Base-by-base conservation (phyloP, 176 grass and related monocot genomes). In the Oryza glaberrima region DNA sequence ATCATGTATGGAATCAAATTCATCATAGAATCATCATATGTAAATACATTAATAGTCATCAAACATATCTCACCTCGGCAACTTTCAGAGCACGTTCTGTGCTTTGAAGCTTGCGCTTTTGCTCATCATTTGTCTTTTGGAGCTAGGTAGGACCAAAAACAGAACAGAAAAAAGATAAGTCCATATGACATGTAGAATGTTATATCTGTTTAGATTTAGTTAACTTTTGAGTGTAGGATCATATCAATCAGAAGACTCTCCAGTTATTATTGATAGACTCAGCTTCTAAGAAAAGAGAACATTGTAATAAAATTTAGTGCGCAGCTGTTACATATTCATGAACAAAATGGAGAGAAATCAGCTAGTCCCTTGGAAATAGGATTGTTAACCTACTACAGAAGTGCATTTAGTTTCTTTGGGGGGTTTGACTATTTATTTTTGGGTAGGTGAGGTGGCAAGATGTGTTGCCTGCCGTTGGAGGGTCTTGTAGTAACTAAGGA, bases 1-100 rank as follows among this genome's bases (percentile, higher is more conserved):
- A 81, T 66, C 7, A 84, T 6, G 81, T 82, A 72, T 3, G 11
- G 65, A 91, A 90, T 23, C 81, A 81, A 26, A 87, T 15, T 23
- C 43, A 38, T 38, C 36, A 6, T 34, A 32, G 19, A 54, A 65
- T 56, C 6, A 36, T 9, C 22, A 88, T 19, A 73, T 20, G 68
- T 3, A 65, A 77, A 12, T 65, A 19, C 19, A 66, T 63, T 72
- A 52, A 76, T 64, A 84, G 35, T 66, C 48, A 38, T 15, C 12
- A 54, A 80, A 88, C 7, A 58, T 77, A 64, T 72, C 25, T 76
- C 88, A 99, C 97, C 97, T 99, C 94, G 20, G 97, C 94, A 71
- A 93, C 86, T 91, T 94, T 89, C 89, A 99, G 94, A 88, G 92
- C 94, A 78, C 69, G 94, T 56, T 99, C 93, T 9, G 92, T 99